phyloP scores from a whole-genome alignment of 306 rosid genomes.

The Cyamopsis tetragonoloba region DNA sequence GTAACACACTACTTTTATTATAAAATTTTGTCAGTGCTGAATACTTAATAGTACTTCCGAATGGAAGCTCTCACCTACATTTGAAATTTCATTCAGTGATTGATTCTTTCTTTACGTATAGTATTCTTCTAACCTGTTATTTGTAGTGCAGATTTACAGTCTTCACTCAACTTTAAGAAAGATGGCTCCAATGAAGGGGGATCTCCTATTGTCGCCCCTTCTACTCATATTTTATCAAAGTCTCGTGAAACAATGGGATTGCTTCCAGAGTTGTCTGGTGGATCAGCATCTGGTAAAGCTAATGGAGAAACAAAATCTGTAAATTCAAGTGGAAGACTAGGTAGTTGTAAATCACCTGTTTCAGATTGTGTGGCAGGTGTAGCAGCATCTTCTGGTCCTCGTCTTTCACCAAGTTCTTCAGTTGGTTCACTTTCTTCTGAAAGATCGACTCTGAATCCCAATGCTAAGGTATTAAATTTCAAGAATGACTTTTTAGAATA shows the following conservation, averaged over 20 bases:
- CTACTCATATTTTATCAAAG: slow-evolving; percentile 42
- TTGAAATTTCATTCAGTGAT: not conserved
- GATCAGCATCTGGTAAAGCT: slow-evolving; percentile 38
- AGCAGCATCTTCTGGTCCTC: slow-evolving; percentile 49
- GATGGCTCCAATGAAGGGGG: slow-evolving; percentile 46
- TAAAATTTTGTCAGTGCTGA: slow-evolving; percentile 4
- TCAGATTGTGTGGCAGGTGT: slow-evolving; percentile 48
- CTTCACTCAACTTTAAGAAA: slow-evolving; percentile 39
- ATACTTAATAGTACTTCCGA: slow-evolving; percentile 10
- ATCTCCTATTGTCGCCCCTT: slow-evolving; percentile 36
- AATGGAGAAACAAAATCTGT: slow-evolving; percentile 43
- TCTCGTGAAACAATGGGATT: slow-evolving; percentile 44
- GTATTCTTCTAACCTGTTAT: not conserved
- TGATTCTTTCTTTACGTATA: slow-evolving; percentile 7
- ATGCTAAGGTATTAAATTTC: slow-evolving; percentile 69
- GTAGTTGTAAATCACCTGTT: slow-evolving; percentile 57
- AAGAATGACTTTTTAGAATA: slow-evolving; percentile 2
- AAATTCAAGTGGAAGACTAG: slow-evolving; percentile 55
- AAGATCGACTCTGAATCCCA: slow-evolving; percentile 71
- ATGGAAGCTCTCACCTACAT: slow-evolving; percentile 10
- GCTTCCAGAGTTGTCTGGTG: slow-evolving; percentile 37
- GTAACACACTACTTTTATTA: too few relatives aligned
- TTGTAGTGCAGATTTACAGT: slow-evolving; percentile 49
- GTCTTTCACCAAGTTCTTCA: slow-evolving; percentile 88
- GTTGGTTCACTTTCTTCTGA: slow-evolving; percentile 78